Evolutionary conservation across 2,329 filamentous ascomycete species (phyloP).

Genomic region (Laburnicola sp.): DNA sequence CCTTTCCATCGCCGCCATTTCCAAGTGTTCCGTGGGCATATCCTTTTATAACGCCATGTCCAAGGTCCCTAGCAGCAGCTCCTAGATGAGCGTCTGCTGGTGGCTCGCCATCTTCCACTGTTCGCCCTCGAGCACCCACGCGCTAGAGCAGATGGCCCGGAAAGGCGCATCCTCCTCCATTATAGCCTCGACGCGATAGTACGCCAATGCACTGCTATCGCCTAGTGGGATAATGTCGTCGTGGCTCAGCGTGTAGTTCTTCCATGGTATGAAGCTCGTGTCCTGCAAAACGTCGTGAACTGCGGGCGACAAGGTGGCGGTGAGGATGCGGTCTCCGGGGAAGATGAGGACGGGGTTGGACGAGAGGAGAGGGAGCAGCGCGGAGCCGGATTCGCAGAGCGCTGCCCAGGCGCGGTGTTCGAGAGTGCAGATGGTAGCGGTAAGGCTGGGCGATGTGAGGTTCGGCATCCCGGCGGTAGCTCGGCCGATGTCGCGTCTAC

Average conservation of each 20-base stretch:
- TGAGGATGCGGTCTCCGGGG: slow-evolving; percentile 42
- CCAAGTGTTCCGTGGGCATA: too few relatives aligned
- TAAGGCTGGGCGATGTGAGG: slow-evolving; percentile 28
- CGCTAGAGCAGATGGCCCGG: slow-evolving; percentile 32
- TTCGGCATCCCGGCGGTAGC: slow-evolving; percentile 17
- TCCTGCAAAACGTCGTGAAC: slow-evolving; percentile 26
- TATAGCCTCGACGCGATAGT: slow-evolving; percentile 30
- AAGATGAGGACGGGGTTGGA: slow-evolving; percentile 48
- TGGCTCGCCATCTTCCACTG: slow-evolving; percentile 35
- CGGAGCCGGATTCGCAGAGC: slow-evolving; percentile 37
- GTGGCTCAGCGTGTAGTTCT: slow-evolving; percentile 31
- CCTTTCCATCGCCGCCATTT: too few relatives aligned
- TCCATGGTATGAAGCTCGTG: slow-evolving; percentile 26
- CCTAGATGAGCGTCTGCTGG: slow-evolving; percentile 36
- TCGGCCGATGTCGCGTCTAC: neutral
- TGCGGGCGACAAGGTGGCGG: slow-evolving; percentile 35
- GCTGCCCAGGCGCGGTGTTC: slow-evolving; percentile 44
- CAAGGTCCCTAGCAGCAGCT: too few relatives aligned
- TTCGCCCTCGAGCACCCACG: slow-evolving; percentile 26
- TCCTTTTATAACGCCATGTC: too few relatives aligned
- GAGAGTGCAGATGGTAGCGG: slow-evolving; percentile 31
- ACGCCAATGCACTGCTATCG: slow-evolving; percentile 27
- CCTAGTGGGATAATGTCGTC: slow-evolving; percentile 32
- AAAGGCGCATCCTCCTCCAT: slow-evolving; percentile 21
- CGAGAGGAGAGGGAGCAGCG: slow-evolving; percentile 37